Evolutionary conservation across 345 rosid genomes (phyloP).

Genomic region (Syzygium grande): DNA sequence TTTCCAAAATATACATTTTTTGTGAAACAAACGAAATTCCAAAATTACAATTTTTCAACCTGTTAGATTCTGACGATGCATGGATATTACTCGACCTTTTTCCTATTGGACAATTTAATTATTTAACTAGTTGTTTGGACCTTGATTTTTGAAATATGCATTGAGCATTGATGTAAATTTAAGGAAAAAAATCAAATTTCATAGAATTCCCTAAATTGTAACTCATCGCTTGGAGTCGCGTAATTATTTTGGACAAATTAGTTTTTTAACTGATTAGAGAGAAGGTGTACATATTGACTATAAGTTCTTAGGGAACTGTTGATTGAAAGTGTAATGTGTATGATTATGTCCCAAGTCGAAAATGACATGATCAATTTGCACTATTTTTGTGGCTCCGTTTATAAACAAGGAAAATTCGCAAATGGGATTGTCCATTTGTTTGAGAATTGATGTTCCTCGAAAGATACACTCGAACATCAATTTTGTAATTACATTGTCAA

Average conservation of each 20-base stretch:
- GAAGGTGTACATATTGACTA: fast-evolving
- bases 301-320: background rate
- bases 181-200: background rate
- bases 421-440: background rate
- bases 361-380: background rate
- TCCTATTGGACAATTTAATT: fast-evolving
- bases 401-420: background rate
- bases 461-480: background rate
- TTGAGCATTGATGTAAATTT: background rate
- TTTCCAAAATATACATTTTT: too few species aligned
- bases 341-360: background rate
- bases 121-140: background rate
- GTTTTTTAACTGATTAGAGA: background rate
- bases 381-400: background rate
- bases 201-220: background rate
- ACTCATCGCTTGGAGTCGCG: background rate
- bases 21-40: background rate
- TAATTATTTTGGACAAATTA: background rate
- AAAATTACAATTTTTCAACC: fast-evolving
- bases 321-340: background rate
- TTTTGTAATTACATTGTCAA: background rate
- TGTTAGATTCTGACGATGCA: background rate
- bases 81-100: background rate
- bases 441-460: background rate
- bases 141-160: background rate